Base-by-base conservation (phyloP, 768 basidiomycete genomes). In the Russula sp. region DNA sequence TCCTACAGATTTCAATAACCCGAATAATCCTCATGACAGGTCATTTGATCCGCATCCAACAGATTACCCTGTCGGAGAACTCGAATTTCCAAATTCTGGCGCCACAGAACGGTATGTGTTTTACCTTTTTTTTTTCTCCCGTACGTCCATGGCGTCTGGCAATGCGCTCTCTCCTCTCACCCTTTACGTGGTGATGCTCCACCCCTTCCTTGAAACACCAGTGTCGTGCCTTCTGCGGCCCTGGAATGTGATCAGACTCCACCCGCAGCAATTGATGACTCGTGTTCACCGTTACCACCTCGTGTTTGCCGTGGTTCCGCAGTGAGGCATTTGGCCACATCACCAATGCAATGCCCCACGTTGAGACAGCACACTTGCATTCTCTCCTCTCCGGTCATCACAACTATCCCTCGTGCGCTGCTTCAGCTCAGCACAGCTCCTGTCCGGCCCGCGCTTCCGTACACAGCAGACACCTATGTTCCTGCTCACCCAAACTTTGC, bases 21-120 rank as follows among this genome's bases (percentile, higher is more conserved):
- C 79, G 6, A 72, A 81, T 42, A 83, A 92, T 71, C 81, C 83
- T 9, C 70, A 75, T 18, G 89, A 92, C 75, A 80, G 64, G 68
- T 79, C 80, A 0, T 93, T 89, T 69, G 81, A 88, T 48, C 83
- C 84, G 2, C 77, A 84, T 57, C 80, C 81, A 5, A 82, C 72
- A 3, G 68, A 80, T 60, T 84, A 83, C 70, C 90, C 91, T n/a
- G 76, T 80, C 2, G 83, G 80, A 38, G 86, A 89, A 69, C 77
- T 94, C 53, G 89, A 92, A 72, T 92, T 90, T 71, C 91, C 91
- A 26, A 92, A 90, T 73, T 81, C 74, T 30, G 76, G 79, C 60
- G 86, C 89, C 51, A 77, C 77, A 60, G 91, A 93, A 79, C 81
- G 80, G 91, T 92, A 61, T 60, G 75, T 70, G n/a, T 34, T 22